These are phyloP conservation scores for Ettlia oleoabundans DNA, from an alignment of 139 green algal genomes.

Conservation along the genomic window DNA sequence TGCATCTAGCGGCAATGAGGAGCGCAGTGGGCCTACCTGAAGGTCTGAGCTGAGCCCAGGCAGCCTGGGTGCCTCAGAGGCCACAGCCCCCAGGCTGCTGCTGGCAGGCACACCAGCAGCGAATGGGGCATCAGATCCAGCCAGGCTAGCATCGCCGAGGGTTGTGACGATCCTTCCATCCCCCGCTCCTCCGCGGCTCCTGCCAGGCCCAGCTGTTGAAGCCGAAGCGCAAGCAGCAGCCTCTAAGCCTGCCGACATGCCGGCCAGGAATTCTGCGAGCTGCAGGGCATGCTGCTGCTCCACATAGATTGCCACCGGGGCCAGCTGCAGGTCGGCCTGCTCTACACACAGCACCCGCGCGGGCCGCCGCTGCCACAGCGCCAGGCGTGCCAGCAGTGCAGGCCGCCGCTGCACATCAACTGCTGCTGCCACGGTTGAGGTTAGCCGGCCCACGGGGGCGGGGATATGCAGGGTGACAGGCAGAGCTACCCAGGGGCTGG, in stretches of 20 bases:
- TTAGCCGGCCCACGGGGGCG: constrained; percentile 18
- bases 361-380: constrained; percentile 68
- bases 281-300: constrained; percentile 67
- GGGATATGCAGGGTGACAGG: constrained; percentile 58
- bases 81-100: neutral
- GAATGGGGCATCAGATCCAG: neutral
- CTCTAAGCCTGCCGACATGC: neutral
- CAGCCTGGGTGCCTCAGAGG: neutral
- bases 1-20: too few relatives aligned
- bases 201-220: neutral
- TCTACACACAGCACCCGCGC: constrained; percentile 81
- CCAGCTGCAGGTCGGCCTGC: constrained; percentile 53
- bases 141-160: neutral
- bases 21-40: too few relatives aligned
- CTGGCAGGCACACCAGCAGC: neutral
- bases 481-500: constrained; percentile 53
- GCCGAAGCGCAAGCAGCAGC: neutral
- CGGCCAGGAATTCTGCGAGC: constrained; percentile 44
- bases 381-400: constrained; percentile 36
- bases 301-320: constrained; percentile 62
- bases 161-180: too few relatives aligned
- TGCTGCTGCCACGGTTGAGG: constrained; percentile 17
- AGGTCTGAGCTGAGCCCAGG: constrained; percentile 8
- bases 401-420: constrained; percentile 6
- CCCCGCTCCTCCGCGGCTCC: too few relatives aligned